These are phyloP conservation scores for Coemansia sp. DNA, from an alignment of 192 early-diverging fungal species.

Conservation along the genomic window DNA sequence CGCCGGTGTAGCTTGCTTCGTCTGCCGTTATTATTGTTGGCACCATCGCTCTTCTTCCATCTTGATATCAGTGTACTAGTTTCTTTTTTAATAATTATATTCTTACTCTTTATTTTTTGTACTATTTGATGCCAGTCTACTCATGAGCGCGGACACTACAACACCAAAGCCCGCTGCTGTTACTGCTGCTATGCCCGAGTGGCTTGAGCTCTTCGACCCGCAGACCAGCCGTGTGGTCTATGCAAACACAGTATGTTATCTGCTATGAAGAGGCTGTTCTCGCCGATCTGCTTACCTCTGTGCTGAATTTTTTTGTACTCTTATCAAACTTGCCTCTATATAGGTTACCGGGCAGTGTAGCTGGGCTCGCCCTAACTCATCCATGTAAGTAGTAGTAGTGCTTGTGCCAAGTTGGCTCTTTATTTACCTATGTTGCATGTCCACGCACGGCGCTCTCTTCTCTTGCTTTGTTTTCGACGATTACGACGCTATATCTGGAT, in stretches of 20 bases:
- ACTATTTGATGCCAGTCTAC: conserved; percentile 20
- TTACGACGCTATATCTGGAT: neutral
- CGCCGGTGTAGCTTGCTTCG: conserved; percentile 2
- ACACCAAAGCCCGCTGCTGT: conserved; percentile 7
- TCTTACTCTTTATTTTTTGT: conserved; percentile 9
- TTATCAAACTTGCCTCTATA: neutral
- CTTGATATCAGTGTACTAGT: conserved; percentile 10
- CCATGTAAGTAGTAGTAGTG: conserved; percentile 39
- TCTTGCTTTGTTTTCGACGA: conserved; percentile 5
- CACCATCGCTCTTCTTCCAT: neutral
- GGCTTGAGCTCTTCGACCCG: conserved; percentile 73
- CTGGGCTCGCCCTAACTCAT: conserved; percentile 46
- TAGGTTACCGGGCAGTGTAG: conserved; percentile 82
- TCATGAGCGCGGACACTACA: conserved; percentile 29
- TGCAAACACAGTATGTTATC: conserved; percentile 63
- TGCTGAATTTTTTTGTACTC: neutral
- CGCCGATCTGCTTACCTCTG: neutral
- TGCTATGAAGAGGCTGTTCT: neutral
- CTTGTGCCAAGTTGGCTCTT: neutral
- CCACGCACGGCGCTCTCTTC: neutral
- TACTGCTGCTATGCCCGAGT: conserved; percentile 34
- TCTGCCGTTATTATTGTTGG: neutral
- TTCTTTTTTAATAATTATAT: conserved; percentile 6
- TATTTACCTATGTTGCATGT: neutral
- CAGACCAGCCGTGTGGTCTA: conserved; percentile 67